phyloP scores from a whole-genome alignment of 2,329 filamentous ascomycete species.

The Calonectria multiphialidica region DNA sequence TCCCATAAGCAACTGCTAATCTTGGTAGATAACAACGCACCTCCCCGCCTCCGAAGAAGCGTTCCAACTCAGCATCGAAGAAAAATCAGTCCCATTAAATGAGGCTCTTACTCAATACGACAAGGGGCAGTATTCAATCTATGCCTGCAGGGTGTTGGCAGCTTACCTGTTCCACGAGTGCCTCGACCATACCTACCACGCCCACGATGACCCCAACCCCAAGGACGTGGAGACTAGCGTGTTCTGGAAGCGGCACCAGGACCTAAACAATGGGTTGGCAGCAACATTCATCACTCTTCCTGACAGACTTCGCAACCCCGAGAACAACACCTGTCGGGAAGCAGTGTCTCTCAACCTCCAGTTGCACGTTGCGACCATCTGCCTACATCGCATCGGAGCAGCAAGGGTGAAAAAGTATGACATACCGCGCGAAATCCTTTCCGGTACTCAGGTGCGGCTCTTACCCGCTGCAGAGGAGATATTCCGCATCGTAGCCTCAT shows the following conservation, averaged over 20 bases:
- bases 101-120: slow-evolving; percentile 68
- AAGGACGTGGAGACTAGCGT: slow-evolving; percentile 46
- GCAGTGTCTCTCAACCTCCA: slow-evolving; percentile 86
- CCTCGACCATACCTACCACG: slow-evolving; percentile 76
- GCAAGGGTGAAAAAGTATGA: slow-evolving; percentile 69
- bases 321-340: slow-evolving; percentile 73
- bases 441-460: slow-evolving; percentile 73
- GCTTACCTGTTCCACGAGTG: slow-evolving; percentile 84
- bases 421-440: slow-evolving; percentile 6
- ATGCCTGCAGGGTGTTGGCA: slow-evolving; percentile 77
- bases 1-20: not conserved
- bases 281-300: slow-evolving; percentile 82
- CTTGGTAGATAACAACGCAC: slow-evolving; percentile 73
- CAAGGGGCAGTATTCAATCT: slow-evolving; percentile 66
- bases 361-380: slow-evolving; percentile 86
- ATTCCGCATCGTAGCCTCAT: slow-evolving; percentile 76
- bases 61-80: slow-evolving; percentile 73
- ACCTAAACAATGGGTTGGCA: slow-evolving; percentile 81
- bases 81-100: slow-evolving; percentile 70
- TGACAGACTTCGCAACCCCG: slow-evolving; percentile 75
- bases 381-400: slow-evolving; percentile 85
- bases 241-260: slow-evolving; percentile 86
- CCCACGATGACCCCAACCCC: slow-evolving; percentile 72
- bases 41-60: slow-evolving; percentile 81
- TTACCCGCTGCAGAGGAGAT: slow-evolving; percentile 85